Conservation (phyloP, 257 asterid species). For the Voacanga thouarsii region DNA sequence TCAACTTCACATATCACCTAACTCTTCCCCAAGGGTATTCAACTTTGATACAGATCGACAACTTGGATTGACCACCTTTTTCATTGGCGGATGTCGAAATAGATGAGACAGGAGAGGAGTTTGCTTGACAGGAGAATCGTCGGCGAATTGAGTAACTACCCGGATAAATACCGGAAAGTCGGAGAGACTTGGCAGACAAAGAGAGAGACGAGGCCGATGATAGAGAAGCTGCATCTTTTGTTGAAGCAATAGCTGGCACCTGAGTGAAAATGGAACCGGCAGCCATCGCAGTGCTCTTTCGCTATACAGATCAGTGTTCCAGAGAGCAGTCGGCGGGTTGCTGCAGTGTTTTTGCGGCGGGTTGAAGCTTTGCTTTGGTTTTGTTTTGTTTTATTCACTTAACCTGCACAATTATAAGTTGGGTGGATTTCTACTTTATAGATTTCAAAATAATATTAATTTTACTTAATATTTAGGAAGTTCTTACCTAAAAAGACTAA, state of each 20-base stretch:
- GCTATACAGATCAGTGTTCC: not conserved
- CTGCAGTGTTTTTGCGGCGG: not conserved
- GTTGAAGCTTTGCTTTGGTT: too few species aligned
- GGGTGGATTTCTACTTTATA: too few species aligned
- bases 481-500: too few species aligned
- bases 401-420: too few species aligned
- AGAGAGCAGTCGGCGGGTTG: not conserved
- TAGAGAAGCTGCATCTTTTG: slow-evolving; percentile 39
- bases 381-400: too few species aligned
- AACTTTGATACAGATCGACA: not conserved
- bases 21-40: not conserved
- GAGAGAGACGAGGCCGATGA: slow-evolving; percentile 49
- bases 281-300: slow-evolving; percentile 21
- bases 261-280: slow-evolving; percentile 45
- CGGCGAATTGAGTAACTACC: slow-evolving; percentile 34
- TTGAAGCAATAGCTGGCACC: slow-evolving; percentile 38
- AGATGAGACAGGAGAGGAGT: slow-evolving; percentile 37
- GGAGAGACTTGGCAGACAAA: slow-evolving; percentile 28
- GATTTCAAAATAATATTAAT: too few species aligned
- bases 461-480: too few species aligned
- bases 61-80: slow-evolving; percentile 61
- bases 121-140: slow-evolving; percentile 63
- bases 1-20: not conserved
- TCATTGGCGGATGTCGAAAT: slow-evolving; percentile 42
- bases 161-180: slow-evolving; percentile 34